phyloP scores from a whole-genome alignment of 2,329 filamentous ascomycete species.

The Hyphodiscus sp. region DNA sequence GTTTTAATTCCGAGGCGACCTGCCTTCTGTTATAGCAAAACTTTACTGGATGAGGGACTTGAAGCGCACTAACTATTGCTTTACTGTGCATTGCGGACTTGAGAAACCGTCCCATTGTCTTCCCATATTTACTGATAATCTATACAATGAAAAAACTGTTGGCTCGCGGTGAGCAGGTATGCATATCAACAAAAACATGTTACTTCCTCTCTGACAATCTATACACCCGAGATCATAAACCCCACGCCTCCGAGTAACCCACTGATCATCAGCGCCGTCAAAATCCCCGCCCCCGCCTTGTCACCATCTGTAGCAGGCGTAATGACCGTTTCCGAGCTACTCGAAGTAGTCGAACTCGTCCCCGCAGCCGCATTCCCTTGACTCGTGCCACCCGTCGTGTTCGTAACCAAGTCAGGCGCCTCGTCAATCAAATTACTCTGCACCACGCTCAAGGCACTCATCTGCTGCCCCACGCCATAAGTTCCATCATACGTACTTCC shows the following conservation, averaged over 20 bases:
- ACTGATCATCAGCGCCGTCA: constrained; percentile 49
- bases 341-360: constrained; percentile 1
- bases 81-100: too few species aligned
- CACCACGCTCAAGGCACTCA: constrained; percentile 60
- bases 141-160: too few species aligned
- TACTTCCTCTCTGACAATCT: neutral
- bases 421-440: constrained; percentile 50
- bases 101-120: too few species aligned
- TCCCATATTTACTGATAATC: too few species aligned
- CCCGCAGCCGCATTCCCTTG: constrained; percentile 30
- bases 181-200: too few species aligned
- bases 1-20: too few species aligned
- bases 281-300: constrained; percentile 59
- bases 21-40: too few species aligned
- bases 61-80: too few species aligned
- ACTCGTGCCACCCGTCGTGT: constrained; percentile 51
- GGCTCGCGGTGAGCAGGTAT: too few species aligned
- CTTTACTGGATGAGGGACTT: too few species aligned
- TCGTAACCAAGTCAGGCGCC: constrained; percentile 36
- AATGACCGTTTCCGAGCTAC: neutral
- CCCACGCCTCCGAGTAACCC: constrained; percentile 46
- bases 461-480: constrained; percentile 62
- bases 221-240: constrained; percentile 38
- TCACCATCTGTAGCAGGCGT: constrained; percentile 43
- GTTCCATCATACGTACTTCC: constrained; percentile 48